Evolutionary conservation across 2,329 filamentous ascomycete species (phyloP), one percentile per base, ranked within the genome.

Genomic region (Colletotrichum tanaceti): DNA sequence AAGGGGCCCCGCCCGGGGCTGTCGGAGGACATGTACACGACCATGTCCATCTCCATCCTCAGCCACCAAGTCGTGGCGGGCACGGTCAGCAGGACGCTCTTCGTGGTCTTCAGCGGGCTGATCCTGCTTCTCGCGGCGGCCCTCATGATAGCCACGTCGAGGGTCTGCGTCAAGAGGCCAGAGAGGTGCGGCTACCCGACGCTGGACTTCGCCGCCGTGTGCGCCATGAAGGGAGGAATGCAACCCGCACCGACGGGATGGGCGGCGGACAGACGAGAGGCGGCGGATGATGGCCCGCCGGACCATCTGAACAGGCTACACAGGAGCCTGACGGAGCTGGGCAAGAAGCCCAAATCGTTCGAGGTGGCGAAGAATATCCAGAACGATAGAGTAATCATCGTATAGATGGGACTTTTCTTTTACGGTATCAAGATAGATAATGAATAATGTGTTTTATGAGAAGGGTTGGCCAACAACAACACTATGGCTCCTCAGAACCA

Each of bases 51-150:
- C 2, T 68, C 65, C 7, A 18, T 68, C 1, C 62, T 68, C 24
- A 68, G 65, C 44, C 65, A 68, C 24, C 62, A 68, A 38, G 65
- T 68, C 44, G 62, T 68, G 10, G 65, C 65, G 4, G 65, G 65
- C 0, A 50, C n/a, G n/a, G 20, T 65, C n/a, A 68, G 65, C 50
- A 60, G 65, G 43, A 39, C 38, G 47, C 35, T 68, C 1, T 68
- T 68, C 10, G 65, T 60, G 6, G 20, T 60, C 1, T 43, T 68
- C 16, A 65, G 62, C 43, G 55, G 54, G 18, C 18, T 39, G 11
- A 68, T 68, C 5, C 28, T 68, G 3, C 7, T 16, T 0, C 5
- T 55, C 16, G 39, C 65, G 24, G 55, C 44, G 3, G 65, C 43
- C 16, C 65, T 68, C 13, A 68, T 68, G 9, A 18, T 68, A 5